Conservation (phyloP, 2,329 filamentous ascomycete species). For the Diaporthe helianthi region DNA sequence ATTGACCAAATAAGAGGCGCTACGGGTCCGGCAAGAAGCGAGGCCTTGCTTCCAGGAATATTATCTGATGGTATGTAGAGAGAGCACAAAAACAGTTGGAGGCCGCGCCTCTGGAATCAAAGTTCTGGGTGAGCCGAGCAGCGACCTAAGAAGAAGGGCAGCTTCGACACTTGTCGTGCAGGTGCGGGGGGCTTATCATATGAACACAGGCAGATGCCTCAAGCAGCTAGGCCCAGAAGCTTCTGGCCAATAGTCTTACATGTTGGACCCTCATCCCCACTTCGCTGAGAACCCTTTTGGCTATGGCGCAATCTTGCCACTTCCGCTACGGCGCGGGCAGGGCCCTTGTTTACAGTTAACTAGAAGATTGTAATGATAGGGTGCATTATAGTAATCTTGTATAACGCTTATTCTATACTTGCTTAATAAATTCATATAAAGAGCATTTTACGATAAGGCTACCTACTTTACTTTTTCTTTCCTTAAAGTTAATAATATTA, state of each 20-base stretch:
- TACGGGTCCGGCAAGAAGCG: background rate
- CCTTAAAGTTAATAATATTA: too few relatives aligned
- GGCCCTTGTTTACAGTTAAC: too few relatives aligned
- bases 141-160: slow-evolving; percentile 11
- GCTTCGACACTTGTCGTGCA: background rate
- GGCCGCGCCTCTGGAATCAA: background rate
- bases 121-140: background rate
- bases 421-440: too few relatives aligned
- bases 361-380: too few relatives aligned
- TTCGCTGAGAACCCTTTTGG: slow-evolving; percentile 10
- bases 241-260: slow-evolving; percentile 20
- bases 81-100: background rate
- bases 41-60: background rate
- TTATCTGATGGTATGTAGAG: background rate
- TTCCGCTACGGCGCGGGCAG: too few relatives aligned
- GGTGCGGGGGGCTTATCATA: slow-evolving; percentile 21
- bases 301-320: slow-evolving; percentile 18
- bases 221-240: background rate
- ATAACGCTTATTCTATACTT: too few relatives aligned
- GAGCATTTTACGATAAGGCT: too few relatives aligned
- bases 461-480: too few relatives aligned
- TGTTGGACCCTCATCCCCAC: background rate
- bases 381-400: too few relatives aligned
- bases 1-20: background rate
- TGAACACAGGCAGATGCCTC: background rate